Conservation (phyloP, 495 filamentous ascomycete genomes). For the Letharia lupina region DNA sequence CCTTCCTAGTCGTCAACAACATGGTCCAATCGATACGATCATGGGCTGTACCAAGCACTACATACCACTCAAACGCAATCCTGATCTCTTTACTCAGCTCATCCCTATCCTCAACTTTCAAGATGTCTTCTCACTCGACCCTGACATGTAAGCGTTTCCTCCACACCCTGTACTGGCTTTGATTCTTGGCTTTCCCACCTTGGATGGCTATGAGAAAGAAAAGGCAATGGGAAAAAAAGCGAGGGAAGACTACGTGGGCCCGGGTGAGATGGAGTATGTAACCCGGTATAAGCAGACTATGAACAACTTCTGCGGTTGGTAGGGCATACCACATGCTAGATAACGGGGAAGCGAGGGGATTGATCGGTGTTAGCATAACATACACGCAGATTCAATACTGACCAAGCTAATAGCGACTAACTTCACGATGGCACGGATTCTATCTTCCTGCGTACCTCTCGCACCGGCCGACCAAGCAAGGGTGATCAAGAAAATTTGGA, state of each 20-base stretch:
- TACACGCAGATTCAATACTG: too few relatives aligned
- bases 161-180: conserved; percentile 25
- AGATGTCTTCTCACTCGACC: conserved; percentile 29
- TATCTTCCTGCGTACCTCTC: background rate
- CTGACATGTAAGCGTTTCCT: conserved; percentile 23
- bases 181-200: conserved; percentile 26
- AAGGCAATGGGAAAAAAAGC: too few relatives aligned
- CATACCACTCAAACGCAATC: conserved; percentile 10
- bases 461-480: background rate
- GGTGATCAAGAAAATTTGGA: conserved; percentile 1
- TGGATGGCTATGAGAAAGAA: conserved; percentile 16
- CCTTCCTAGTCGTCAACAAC: too few relatives aligned
- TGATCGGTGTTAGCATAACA: too few relatives aligned
- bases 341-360: too few relatives aligned
- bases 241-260: too few relatives aligned
- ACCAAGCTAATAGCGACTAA: too few relatives aligned
- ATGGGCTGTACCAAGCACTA: conserved; percentile 3
- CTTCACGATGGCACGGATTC: background rate
- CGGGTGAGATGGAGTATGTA: too few relatives aligned
- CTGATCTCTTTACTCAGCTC: conserved; percentile 33
- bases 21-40: background rate
- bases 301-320: too few relatives aligned
- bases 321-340: too few relatives aligned
- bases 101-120: conserved; percentile 27
- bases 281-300: too few relatives aligned